These are phyloP conservation scores for Coemansia sp. DNA, from an alignment of 192 early-diverging fungal species.

Conservation along the genomic window DNA sequence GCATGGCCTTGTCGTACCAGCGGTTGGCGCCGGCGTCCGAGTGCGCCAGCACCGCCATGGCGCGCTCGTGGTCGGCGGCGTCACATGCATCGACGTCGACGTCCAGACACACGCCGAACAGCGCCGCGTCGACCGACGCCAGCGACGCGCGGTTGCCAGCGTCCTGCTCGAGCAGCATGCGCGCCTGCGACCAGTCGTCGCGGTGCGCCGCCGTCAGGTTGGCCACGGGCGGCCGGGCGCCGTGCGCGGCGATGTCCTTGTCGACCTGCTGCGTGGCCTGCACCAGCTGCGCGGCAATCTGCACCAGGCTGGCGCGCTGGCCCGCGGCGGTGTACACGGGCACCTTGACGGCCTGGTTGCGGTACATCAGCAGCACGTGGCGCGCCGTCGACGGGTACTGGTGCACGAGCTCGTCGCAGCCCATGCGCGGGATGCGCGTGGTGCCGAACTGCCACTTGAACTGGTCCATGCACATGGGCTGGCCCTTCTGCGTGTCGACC, in stretches of 20 bases:
- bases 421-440: conserved; percentile 66
- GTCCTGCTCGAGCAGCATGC: conserved; percentile 47
- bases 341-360: conserved; percentile 83
- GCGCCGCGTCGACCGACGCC: conserved; percentile 66
- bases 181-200: conserved; percentile 79
- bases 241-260: background rate
- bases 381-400: conserved; percentile 69
- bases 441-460: conserved; percentile 84
- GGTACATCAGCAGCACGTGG: conserved; percentile 82
- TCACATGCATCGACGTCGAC: conserved; percentile 60
- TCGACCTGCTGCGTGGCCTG: conserved; percentile 21
- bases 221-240: conserved; percentile 5
- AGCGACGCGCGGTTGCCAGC: conserved; percentile 57
- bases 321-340: conserved; percentile 70
- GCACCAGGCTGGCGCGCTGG: conserved; percentile 55
- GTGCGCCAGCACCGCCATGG: conserved; percentile 77
- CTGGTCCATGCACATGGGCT: conserved; percentile 94
- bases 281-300: conserved; percentile 42
- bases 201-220: conserved; percentile 55
- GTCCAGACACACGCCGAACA: conserved; percentile 90
- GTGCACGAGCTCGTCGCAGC: conserved; percentile 67
- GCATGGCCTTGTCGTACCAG: conserved; percentile 97
- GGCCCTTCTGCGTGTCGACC: conserved; percentile 65
- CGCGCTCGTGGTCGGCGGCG: conserved; percentile 58
- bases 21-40: conserved; percentile 75